phyloP scores from a whole-genome alignment of 441 rosid genomes.

The Oxalis stricta region DNA sequence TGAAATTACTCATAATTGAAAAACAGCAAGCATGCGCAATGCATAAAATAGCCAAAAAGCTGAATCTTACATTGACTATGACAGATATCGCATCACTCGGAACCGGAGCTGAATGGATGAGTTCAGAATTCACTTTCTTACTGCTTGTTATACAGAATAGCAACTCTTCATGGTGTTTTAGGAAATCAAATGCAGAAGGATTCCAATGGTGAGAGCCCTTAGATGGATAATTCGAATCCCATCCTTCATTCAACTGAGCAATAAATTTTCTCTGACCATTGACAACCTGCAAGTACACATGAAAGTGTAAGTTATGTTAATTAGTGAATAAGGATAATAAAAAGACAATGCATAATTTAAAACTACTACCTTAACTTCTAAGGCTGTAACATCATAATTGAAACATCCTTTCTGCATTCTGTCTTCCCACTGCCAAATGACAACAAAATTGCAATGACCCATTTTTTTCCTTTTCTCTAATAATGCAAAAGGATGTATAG shows the following conservation, averaged over 20 bases:
- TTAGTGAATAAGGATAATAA: not conserved
- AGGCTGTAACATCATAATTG: constrained; percentile 21
- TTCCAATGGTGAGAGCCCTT: constrained; percentile 4
- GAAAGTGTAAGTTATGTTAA: not conserved
- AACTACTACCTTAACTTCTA: constrained; percentile 23
- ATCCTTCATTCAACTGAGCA: constrained; percentile 21
- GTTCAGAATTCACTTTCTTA: constrained; percentile 18
- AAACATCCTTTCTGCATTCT: constrained; percentile 23
- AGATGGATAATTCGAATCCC: constrained; percentile 7
- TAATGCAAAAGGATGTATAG: no score
- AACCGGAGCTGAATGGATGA: constrained; percentile 18
- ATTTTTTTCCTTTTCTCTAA: no score
- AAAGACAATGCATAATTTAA: not conserved
- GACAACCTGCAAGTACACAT: constrained; percentile 17
- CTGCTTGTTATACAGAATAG: constrained; percentile 22
- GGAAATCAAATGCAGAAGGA: constrained; percentile 7
- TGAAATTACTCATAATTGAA: not conserved
- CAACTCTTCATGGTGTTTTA: constrained; percentile 18
- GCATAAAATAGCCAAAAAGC: not conserved
- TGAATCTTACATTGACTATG: constrained; percentile 20
- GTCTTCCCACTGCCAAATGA: constrained; percentile 34
- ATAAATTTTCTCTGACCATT: constrained; percentile 23
- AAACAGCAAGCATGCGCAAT: not conserved
- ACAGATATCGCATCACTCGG: constrained; percentile 17
- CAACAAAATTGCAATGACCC: constrained; percentile 2